A percentile compares a stretch with the other conserved stretches of the same genome.
Conservation (phyloP, 2,329 filamentous ascomycete genomes). For the Colletotrichum destructivum region DNA sequence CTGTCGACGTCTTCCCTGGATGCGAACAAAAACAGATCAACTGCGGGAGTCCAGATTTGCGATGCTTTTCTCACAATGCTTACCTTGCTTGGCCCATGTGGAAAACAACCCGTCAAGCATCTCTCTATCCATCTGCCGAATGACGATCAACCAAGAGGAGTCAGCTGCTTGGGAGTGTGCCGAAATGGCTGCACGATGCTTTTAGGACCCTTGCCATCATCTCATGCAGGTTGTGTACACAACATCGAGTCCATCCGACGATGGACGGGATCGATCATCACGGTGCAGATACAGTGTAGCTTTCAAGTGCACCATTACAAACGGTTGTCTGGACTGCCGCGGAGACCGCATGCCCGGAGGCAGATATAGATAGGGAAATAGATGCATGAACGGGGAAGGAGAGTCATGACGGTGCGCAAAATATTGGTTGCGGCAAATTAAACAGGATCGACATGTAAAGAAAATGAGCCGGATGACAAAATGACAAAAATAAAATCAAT, state of each 20-base stretch:
- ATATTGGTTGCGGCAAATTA: too few relatives aligned
- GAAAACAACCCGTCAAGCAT: neutral
- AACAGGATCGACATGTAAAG: neutral
- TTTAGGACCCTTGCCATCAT: conserved; percentile 29
- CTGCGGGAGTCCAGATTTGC: neutral
- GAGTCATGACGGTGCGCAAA: neutral
- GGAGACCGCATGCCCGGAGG: neutral
- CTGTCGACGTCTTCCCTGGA: conserved; percentile 21
- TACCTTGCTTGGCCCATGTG: neutral
- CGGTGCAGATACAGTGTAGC: neutral
- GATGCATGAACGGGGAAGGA: neutral
- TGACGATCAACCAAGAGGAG: conserved; percentile 30
- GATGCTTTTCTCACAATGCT: neutral
- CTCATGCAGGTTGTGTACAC: neutral
- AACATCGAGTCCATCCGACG: neutral
- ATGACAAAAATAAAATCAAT: neutral
- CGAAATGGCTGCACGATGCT: conserved; percentile 28
- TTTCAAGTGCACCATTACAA: neutral
- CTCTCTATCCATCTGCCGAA: conserved; percentile 18
- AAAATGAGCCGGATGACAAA: rapidly evolving
- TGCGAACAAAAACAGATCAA: conserved; percentile 22
- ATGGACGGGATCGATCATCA: neutral
- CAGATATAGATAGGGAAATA: neutral
- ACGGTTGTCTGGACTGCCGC: neutral
- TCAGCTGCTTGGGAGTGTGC: conserved; percentile 25